Percentiles rank a stretch among this genome's conserved stretches.
Evolutionary conservation across 768 basidiomycete species (phyloP).

Genomic region (Chalciporus piperatus): DNA sequence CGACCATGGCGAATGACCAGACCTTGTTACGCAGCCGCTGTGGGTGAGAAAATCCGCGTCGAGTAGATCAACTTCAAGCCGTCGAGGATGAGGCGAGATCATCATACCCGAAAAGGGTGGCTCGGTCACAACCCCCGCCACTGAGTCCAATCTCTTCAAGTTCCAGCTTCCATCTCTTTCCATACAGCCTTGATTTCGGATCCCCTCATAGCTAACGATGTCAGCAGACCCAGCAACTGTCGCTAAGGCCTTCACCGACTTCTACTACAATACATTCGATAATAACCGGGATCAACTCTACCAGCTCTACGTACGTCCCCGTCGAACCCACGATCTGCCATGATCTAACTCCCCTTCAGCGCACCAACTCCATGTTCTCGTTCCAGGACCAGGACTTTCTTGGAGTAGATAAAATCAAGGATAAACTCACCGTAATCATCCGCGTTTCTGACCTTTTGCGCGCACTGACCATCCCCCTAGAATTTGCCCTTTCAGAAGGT

Average conservation of each 20-base stretch:
- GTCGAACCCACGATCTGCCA: conserved; percentile 23
- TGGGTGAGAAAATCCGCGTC: conserved; percentile 8
- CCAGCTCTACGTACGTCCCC: conserved; percentile 72
- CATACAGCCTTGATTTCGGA: neutral
- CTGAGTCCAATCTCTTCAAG: neutral
- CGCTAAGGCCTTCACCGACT: conserved; percentile 76
- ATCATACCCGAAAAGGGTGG: conserved; percentile 19
- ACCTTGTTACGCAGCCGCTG: neutral
- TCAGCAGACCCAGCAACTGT: conserved; percentile 71
- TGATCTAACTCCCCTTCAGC: conserved; percentile 45
- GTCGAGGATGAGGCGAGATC: neutral
- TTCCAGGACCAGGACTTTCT: conserved; percentile 66
- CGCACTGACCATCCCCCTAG: conserved; percentile 36
- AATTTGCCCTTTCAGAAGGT: conserved; percentile 79
- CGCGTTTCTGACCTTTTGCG: neutral
- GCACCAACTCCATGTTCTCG: conserved; percentile 77
- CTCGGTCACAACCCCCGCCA: neutral
- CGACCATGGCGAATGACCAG: conserved; percentile 10
- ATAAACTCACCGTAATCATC: conserved; percentile 67
- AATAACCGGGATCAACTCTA: conserved; percentile 50
- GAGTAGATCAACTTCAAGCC: neutral
- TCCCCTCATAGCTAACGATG: conserved; percentile 40
- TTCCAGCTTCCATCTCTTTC: neutral
- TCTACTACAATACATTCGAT: conserved; percentile 84
- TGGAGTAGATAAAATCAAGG: conserved; percentile 54